Conservation (phyloP, 2,329 filamentous ascomycete species). For the Pseudogymnoascus sp. region DNA sequence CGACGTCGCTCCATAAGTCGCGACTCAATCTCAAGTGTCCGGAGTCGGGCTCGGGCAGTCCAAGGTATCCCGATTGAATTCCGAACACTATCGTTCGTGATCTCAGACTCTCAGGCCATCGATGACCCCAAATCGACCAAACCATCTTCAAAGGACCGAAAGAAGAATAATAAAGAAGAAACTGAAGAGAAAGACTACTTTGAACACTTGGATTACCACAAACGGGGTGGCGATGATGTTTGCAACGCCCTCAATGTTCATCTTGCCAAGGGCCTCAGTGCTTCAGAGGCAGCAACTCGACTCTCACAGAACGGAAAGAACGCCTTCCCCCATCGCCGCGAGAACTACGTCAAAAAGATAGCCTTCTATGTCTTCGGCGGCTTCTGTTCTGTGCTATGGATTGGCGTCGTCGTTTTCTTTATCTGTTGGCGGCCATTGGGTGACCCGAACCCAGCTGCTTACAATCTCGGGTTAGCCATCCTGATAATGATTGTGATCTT, state of each 20-base stretch:
- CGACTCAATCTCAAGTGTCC: slow-evolving; percentile 19
- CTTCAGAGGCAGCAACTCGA: slow-evolving; percentile 27
- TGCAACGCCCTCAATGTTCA: slow-evolving; percentile 35
- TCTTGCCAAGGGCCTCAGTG: slow-evolving; percentile 29
- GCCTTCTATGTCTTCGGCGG: slow-evolving; percentile 39
- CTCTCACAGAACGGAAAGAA: slow-evolving; percentile 36
- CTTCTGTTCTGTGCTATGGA: slow-evolving; percentile 40
- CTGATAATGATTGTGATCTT: slow-evolving; percentile 40
- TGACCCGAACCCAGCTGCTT: slow-evolving; percentile 32
- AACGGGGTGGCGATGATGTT: slow-evolving; percentile 28
- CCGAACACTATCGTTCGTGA: slow-evolving; percentile 32
- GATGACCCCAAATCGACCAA: not conserved
- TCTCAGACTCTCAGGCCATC: slow-evolving; percentile 29
- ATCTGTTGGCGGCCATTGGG: slow-evolving; percentile 41
- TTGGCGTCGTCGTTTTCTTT: slow-evolving; percentile 41
- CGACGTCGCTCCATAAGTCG: slow-evolving; percentile 16
- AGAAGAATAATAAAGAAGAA: slow-evolving; percentile 23
- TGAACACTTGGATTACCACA: slow-evolving; percentile 32
- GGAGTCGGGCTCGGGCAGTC: slow-evolving; percentile 17
- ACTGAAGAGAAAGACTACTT: slow-evolving; percentile 38
- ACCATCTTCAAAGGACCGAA: slow-evolving; percentile 17
- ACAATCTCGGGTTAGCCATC: slow-evolving; percentile 39
- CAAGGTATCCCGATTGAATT: slow-evolving; percentile 33
- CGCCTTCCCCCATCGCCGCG: slow-evolving; percentile 33
- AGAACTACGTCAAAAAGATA: slow-evolving; percentile 36